Evolutionary conservation across 2,329 filamentous ascomycete genomes (phyloP).

Genomic region (Calonectria pauciramosa): DNA sequence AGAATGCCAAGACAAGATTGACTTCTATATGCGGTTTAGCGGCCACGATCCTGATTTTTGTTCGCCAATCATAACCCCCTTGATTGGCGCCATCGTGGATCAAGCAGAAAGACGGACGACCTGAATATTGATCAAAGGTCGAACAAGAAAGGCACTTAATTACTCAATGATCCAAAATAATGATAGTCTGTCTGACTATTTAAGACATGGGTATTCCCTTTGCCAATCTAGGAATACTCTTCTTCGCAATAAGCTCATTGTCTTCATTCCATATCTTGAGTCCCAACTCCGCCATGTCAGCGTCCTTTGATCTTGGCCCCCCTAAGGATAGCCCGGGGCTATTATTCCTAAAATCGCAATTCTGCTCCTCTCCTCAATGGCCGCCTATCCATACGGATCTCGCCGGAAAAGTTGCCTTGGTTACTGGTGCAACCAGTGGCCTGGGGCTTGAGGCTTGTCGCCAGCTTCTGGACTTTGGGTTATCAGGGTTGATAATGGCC

Average conservation of each 20-base stretch:
- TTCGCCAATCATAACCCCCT: background rate
- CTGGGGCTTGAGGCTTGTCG: constrained; percentile 17
- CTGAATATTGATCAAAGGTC: background rate
- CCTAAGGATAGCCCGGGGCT: constrained; percentile 10
- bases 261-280: background rate
- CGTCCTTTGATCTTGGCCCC: constrained; percentile 1
- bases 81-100: background rate
- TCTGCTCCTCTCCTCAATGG: background rate
- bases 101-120: background rate
- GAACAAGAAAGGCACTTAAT: background rate
- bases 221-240: background rate
- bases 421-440: constrained; percentile 24
- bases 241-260: background rate
- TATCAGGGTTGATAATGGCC: constrained; percentile 17
- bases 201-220: background rate
- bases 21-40: constrained; percentile 11
- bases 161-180: background rate
- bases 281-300: background rate
- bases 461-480: constrained; percentile 14
- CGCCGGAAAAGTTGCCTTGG: background rate
- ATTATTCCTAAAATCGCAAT: constrained; percentile 19
- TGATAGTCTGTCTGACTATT: background rate
- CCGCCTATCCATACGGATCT: constrained; percentile 12
- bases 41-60: background rate
- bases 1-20: constrained; percentile 24